phyloP scores from a whole-genome alignment of 495 filamentous ascomycete species.

The Xylaria cubensis region DNA sequence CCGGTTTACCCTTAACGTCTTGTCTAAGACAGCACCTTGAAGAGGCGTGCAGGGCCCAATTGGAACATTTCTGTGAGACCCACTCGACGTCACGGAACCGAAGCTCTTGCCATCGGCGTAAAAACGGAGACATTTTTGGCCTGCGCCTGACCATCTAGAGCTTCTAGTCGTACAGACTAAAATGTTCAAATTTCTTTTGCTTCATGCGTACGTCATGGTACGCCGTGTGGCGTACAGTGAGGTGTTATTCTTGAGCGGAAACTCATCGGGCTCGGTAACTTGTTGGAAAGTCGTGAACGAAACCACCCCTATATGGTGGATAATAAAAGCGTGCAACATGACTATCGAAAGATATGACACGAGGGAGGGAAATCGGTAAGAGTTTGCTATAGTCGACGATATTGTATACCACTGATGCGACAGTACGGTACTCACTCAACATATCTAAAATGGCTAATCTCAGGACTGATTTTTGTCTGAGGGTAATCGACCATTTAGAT shows the following conservation, averaged over 20 bases:
- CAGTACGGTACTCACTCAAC: background rate
- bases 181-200: background rate
- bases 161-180: background rate
- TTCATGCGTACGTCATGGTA: background rate
- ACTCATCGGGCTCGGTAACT: too few species aligned
- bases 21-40: too few species aligned
- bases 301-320: background rate
- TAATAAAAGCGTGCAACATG: background rate
- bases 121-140: background rate
- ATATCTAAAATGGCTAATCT: background rate
- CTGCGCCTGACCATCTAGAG: too few species aligned
- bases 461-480: background rate
- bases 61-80: too few species aligned
- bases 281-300: background rate
- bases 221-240: background rate
- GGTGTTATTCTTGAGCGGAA: too few species aligned
- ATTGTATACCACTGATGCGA: background rate
- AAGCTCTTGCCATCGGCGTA: background rate
- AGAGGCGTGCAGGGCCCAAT: too few species aligned
- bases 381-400: background rate
- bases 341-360: background rate
- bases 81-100: too few species aligned
- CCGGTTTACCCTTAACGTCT: too few species aligned
- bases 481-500: background rate
- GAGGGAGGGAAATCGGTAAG: background rate